Base-by-base conservation (phyloP, 1,284 basidiomycete genomes). In the Melampsora occidentalis region DNA sequence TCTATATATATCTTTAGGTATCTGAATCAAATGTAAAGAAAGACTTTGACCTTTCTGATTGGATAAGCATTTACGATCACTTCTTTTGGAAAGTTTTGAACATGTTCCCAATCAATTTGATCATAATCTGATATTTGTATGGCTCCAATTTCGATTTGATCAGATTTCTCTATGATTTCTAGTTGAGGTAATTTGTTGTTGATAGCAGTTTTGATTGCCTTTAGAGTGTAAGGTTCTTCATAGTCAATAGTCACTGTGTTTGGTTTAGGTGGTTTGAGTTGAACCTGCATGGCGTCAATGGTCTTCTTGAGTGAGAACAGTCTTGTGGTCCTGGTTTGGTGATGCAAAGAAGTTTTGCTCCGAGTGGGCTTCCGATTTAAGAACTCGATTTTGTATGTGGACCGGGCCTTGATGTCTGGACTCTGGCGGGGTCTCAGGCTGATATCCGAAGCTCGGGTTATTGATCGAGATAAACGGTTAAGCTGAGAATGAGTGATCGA, bases 51-150 rank as follows among this genome's bases (percentile, higher is more conserved):
- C 61, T 71, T 71, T 71, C 70, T 46, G 9, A 71, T 71, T 9
- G 70, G 70, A 63, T 71, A 71, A 4, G 70, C 70, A 35, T 71
- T 71, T 12, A 71, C 39, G 22, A 71, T 59, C 2, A 48, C 51
- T 14, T 64, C n/a, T 18, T 62, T 53, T 22, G 70, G 70, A 35
- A 64, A 71, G 1, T 25, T 5, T 28, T 71, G 61, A 31, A 71
- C 39, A 22, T 5, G 10, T 10, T 42, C 35, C 70, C 70, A 71
- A n/a, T 71, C 20, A n/a, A 71, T 71, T 2, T 14, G 22, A 48
- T 71, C 70, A 62, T 71, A 71, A 28, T 71, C 70, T 1, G 61
- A 64, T 31, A 59, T 63, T 33, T 71, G 70, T 2, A 71, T 22
- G 5, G 61, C 22, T 6, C 70, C 61, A 20, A 51, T n/a, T 64